Conservation (phyloP, 106 monocot genomes). For the Dendrobium officinale region DNA sequence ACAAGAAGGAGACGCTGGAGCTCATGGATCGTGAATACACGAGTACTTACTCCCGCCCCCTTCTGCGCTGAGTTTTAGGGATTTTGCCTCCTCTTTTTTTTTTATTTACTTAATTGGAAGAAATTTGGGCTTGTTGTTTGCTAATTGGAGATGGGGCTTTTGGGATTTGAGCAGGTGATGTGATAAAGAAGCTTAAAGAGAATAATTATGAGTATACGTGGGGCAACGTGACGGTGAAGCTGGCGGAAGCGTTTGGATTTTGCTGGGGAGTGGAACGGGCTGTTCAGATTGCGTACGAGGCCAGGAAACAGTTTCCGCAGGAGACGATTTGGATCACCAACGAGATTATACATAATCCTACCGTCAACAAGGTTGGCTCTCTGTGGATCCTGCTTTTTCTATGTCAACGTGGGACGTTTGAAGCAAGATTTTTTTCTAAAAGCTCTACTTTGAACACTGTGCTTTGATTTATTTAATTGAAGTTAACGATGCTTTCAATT, state of each 20-base stretch:
- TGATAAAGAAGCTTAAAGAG: conserved; percentile 88
- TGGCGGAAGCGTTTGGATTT: conserved; percentile 93
- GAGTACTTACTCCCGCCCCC: conserved; percentile 25
- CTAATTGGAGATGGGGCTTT: background rate
- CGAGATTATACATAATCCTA: conserved; percentile 93
- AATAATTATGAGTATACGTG: conserved; percentile 82
- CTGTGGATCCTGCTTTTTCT: background rate
- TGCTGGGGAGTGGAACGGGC: conserved; percentile 99
- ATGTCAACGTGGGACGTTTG: background rate
- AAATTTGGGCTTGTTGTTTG: conserved; percentile 1
- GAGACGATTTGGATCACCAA: conserved; percentile 97
- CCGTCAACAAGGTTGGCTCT: conserved; percentile 65
- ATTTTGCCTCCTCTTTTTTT: background rate
- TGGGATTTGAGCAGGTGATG: conserved; percentile 49
- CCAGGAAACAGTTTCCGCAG: conserved; percentile 92
- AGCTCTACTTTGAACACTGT: background rate
- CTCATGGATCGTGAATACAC: conserved; percentile 89
- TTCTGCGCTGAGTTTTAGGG: background rate
- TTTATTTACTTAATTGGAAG: background rate
- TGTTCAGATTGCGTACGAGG: conserved; percentile 96
- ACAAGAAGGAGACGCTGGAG: conserved; percentile 87
- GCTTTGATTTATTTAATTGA: background rate
- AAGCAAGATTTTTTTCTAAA: too few relatives aligned
- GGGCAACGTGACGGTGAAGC: conserved; percentile 87
- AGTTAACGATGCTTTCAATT: background rate